phyloP scores from a whole-genome alignment of 805 yeast species.

The Teunomyces lycoperdinae region DNA sequence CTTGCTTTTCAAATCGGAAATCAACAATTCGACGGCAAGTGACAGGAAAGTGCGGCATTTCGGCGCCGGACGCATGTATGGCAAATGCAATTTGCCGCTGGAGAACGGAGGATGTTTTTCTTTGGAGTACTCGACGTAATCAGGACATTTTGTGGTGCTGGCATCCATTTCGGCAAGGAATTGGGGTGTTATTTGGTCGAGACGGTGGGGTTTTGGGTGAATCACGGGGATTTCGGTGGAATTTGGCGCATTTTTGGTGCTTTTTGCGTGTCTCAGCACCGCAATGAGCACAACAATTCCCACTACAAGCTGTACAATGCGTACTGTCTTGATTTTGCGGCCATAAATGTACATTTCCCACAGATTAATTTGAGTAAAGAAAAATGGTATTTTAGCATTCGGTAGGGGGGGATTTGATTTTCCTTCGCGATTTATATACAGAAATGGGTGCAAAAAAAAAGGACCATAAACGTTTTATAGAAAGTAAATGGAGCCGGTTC shows the following conservation, averaged over 20 bases:
- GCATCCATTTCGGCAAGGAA: constrained; percentile 19
- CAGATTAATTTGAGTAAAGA: neutral
- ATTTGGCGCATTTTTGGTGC: neutral
- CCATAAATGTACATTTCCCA: constrained; percentile 4
- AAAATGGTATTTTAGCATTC: no score
- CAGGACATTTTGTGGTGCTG: constrained; percentile 45
- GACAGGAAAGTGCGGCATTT: constrained; percentile 74
- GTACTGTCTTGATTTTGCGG: constrained; percentile 6
- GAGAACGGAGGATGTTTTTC: constrained; percentile 55
- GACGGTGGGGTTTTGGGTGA: no score
- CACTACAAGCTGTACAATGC: constrained; percentile 4
- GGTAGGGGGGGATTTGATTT: neutral
- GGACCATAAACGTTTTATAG: neutral
- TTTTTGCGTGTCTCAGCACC: neutral
- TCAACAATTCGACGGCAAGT: constrained; percentile 55
- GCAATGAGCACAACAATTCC: constrained; percentile 1
- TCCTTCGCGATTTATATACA: neutral
- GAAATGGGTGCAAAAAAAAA: neutral
- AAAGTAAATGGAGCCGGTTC: constrained; percentile 15
- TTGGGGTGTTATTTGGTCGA: constrained; percentile 10
- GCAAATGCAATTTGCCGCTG: constrained; percentile 52
- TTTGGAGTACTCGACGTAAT: constrained; percentile 60
- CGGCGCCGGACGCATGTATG: constrained; percentile 73
- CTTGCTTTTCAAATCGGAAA: constrained; percentile 48
- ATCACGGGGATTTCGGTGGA: neutral